Evolutionary conservation across 495 filamentous ascomycete genomes (phyloP).

Genomic region (Lophiotrema nucula): DNA sequence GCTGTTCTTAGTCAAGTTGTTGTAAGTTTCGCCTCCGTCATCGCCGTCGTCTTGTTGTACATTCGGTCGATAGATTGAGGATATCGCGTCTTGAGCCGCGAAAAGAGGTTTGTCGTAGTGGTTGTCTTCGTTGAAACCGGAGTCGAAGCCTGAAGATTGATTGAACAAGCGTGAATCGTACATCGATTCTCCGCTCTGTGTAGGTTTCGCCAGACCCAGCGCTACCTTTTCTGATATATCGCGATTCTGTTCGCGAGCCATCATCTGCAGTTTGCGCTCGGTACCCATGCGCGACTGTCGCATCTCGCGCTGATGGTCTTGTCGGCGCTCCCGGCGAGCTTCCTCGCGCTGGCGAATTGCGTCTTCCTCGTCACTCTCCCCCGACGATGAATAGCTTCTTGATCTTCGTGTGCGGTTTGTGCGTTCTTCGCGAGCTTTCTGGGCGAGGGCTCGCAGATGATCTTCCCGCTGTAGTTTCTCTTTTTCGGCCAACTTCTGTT

Average conservation of each 20-base stretch:
- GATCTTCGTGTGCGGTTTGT: conserved; percentile 25
- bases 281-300: conserved; percentile 95
- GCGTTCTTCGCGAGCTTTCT: conserved; percentile 84
- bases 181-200: conserved; percentile 85
- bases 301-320: conserved; percentile 82
- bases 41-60: conserved; percentile 72
- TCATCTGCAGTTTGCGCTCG: conserved; percentile 81
- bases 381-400: conserved; percentile 32
- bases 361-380: conserved; percentile 55
- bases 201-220: conserved; percentile 91
- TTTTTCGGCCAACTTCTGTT: conserved; percentile 94
- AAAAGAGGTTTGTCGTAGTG: conserved; percentile 97
- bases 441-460: conserved; percentile 80
- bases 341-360: conserved; percentile 69
- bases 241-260: conserved; percentile 92
- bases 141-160: conserved; percentile 81
- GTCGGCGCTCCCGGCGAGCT: conserved; percentile 69
- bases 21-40: conserved; percentile 78
- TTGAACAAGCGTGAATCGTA: conserved; percentile 97
- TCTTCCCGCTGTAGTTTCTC: conserved; percentile 94
- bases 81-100: conserved; percentile 92
- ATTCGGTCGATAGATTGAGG: conserved; percentile 86
- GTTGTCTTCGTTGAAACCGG: conserved; percentile 97
- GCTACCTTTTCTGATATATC: conserved; percentile 98
- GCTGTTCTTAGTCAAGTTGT: conserved; percentile 76